These are phyloP conservation scores for Rhamnella rubrinervis DNA, from an alignment of 331 rosid species.

Conservation along the genomic window DNA sequence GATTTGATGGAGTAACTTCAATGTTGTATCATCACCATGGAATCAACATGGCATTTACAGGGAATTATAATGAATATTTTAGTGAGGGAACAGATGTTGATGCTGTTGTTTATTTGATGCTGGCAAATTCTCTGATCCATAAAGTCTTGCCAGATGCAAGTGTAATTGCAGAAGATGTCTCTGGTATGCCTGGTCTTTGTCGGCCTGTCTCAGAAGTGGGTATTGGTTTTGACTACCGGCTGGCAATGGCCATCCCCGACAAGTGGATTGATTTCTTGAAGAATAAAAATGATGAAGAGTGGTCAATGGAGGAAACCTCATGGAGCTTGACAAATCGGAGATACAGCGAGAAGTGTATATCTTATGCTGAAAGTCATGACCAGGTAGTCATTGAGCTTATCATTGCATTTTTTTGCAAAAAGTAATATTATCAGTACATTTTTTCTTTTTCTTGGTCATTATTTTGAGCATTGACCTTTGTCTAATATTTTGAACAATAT, in stretches of 20 bases:
- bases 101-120: constrained; percentile 92
- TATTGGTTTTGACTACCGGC: constrained; percentile 88
- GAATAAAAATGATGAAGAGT: constrained; percentile 70
- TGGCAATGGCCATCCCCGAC: constrained; percentile 95
- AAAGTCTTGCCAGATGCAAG: constrained; percentile 76
- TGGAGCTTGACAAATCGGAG: constrained; percentile 82
- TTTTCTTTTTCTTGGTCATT: neutral
- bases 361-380: constrained; percentile 97
- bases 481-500: neutral
- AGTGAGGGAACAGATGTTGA: constrained; percentile 85
- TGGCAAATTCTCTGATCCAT: constrained; percentile 74
- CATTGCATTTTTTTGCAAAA: constrained; percentile 8
- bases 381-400: constrained; percentile 48
- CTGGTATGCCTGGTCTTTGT: constrained; percentile 98
- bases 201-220: constrained; percentile 68
- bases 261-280: constrained; percentile 92
- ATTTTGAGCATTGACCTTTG: neutral
- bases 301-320: constrained; percentile 86
- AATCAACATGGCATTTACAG: constrained; percentile 68
- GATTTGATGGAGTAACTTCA: constrained; percentile 95
- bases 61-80: constrained; percentile 82
- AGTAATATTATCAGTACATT: neutral
- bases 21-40: constrained; percentile 99
- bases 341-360: constrained; percentile 81
- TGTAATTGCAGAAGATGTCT: constrained; percentile 93